Evolutionary conservation across 345 rosid species (phyloP), one percentile per base, ranked within the genome.

Genomic region (Linum trigynum): DNA sequence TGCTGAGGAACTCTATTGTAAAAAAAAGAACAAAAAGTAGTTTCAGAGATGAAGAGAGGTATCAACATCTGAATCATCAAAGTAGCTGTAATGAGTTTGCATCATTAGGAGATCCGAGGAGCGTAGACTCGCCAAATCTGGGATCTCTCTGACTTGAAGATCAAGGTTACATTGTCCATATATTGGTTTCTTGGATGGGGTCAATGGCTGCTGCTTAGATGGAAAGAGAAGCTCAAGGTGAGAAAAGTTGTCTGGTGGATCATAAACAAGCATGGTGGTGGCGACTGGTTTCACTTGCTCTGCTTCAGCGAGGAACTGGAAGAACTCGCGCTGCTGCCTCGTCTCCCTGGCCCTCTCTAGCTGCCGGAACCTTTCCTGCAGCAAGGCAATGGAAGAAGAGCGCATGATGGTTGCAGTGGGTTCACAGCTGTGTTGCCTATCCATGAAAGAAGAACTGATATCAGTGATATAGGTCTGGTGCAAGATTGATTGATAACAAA

Each of bases 11-110:
- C 65, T 66, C 69, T 70, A 57, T 72, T 78, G 48, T 73, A 77
- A 70, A 67, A 63, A 7, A 45, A 45, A 8, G 10, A 45, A 45
- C 7, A 45, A 48, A 48, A 48, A 48, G 0, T 7, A 43, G 50
- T 72, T 65, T 77, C 75, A 82, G 59, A 82, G 72, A 77, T 77
- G 86, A 75, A 79, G 84, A 61, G 81, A 77, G 60, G 78, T 75
- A 65, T 77, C 79, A 53, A 75, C 78, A 43, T 78, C 75, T 65
- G 72, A 71, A 58, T 72, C 78, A 64, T 76, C 69, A 35, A 67
- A 39, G 70, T 59, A 61, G 17, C 65, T 64, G 43, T 9, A 48
- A 1, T 48, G 53, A 48, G 53, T 51, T 59, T 35, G 60, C 62
- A 72, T 61, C 60, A 43, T 69, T 51, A 63, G 57, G 61, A 53